Evolutionary conservation across 495 filamentous ascomycete species (phyloP), one percentile per base, ranked within the genome.

Genomic region (Neurospora cerealis): DNA sequence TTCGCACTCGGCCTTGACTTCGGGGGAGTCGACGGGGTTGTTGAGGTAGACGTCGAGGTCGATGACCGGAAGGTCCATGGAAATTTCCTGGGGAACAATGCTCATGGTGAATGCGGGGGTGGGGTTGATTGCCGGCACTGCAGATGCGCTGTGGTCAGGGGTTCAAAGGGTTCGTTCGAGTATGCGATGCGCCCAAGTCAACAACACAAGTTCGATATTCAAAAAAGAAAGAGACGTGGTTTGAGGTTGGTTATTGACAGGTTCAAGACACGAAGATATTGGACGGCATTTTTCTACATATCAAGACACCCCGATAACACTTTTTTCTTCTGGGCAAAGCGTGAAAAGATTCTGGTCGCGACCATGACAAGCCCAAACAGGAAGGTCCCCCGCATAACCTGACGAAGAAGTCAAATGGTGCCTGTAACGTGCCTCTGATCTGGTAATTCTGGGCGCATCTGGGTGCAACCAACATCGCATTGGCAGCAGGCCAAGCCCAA

Each of bases 61-160:
- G 80, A 87, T 81, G 75, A 86, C 75, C n/a, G 85, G 85, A 69
- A 87, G 82, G 77, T 87, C 84, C 85, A 87, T 87, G 19, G 84
- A 77, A 10, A 80, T 17, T 60, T 80, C 75, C 28, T 75, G 60
- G 36, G 71, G 60, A 21, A 66, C 11, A 69, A 76, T 73, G 34
- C 17, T 66, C 54, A 66, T 66, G 11, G 36, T 46, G 39, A 71
- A 39, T 42, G 70, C 42, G 38, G 70, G 42, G 36, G 69, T 70
- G 69, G 70, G 38, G 70, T 71, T 54, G 24, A 71, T 71, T 44
- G 54, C 15, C 54, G 13, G 28, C 48, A 60, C 48, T 62, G 54
- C 54, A 62, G 54, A 62, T 66, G 54, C 28, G 28, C 28, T 34
- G 7, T 66, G 54, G 4, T 66, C 6, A 66, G 28, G 24, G 54